These are phyloP conservation scores for Pulveroboletus sp. DNA, from an alignment of 768 basidiomycete genomes.

Conservation along the genomic window DNA sequence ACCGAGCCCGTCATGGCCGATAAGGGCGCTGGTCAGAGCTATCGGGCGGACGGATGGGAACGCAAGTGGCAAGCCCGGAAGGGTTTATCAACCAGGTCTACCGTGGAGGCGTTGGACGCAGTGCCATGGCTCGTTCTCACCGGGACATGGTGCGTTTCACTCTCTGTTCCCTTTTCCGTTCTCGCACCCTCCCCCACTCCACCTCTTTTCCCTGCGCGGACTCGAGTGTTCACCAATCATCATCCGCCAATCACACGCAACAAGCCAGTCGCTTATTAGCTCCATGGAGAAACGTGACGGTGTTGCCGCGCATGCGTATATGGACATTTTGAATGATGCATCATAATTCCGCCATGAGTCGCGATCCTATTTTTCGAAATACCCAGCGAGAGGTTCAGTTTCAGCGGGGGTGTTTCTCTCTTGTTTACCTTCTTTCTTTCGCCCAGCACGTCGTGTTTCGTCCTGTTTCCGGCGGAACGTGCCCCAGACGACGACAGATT, in stretches of 20 bases:
- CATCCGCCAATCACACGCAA: too few species aligned
- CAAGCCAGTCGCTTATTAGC: not conserved
- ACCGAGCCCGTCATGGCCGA: too few species aligned
- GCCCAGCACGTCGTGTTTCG: conserved; percentile 8
- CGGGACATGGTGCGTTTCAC: not conserved
- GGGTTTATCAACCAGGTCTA: too few species aligned
- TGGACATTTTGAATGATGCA: too few species aligned
- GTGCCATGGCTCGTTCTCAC: too few species aligned
- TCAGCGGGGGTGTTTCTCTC: not conserved
- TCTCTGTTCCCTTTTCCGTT: too few species aligned
- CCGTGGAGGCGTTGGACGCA: too few species aligned
- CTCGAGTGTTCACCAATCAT: conserved; percentile 5
- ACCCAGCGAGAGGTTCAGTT: not conserved
- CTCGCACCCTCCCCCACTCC: not conserved
- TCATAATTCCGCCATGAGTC: conserved; percentile 1
- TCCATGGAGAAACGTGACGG: conserved; percentile 11
- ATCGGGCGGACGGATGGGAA: too few species aligned
- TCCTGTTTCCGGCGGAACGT: conserved; percentile 9
- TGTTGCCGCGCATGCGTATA: not conserved
- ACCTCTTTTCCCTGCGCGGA: conserved; percentile 2
- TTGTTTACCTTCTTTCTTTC: not conserved
- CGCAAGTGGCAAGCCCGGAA: too few species aligned
- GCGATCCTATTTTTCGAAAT: not conserved
- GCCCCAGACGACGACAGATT: not conserved
- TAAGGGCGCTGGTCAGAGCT: too few species aligned